Base-by-base conservation (phyloP, 352 stramenopile genomes). In the Phytophthora hybrid region DNA sequence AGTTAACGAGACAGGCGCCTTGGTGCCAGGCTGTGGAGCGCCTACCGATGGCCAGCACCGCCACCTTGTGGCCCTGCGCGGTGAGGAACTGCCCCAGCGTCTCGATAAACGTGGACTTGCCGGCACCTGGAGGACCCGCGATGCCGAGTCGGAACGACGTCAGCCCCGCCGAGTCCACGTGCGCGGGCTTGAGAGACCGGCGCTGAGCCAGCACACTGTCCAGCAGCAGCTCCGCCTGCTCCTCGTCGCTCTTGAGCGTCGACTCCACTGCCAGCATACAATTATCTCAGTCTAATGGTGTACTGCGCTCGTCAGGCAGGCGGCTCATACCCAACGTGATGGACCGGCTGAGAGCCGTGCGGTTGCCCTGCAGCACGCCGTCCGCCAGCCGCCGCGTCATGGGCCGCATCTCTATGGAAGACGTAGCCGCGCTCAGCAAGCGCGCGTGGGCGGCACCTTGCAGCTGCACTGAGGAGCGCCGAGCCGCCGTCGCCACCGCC, bases 71-170 rank as follows among this genome's bases (percentile, higher is more conserved):
- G 21, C 83, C 80, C 34, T 89, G 79, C 8, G 81, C 79, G 9
- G 97, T 91, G 46, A 99, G 82, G 57, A 95, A 87, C 54, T 89
- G 84, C 4, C 96, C 97, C 19, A 99, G 82, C n/a, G 87, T 89
- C 80, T 99, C 98, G 70, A 99, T 98, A 63, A 99, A 98, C 11
- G 94, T 98, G 44, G 87, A 98, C 73, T 99, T 99, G 63, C 98
- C 98, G n/a, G 94, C 97, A n/a, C 96, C 95, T 3, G 95, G 95
- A 19, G 95, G 93, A 0, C 95, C 95, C 2, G 91, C 93, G 59
- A 98, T 98, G 23, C 95, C 95, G 1, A 98, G 66, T 31, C 94
- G 89, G 63, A 98, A 96, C 26, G 88, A 91, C 32, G 85, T 70
- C 23, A 87, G 64, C 26, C 51, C 68, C 23, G 47, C 49, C 51